Percentiles rank a stretch among this genome's conserved stretches.
Evolutionary conservation across 352 stramenopile species (phyloP).

Genomic region (Phytophthora sp.): DNA sequence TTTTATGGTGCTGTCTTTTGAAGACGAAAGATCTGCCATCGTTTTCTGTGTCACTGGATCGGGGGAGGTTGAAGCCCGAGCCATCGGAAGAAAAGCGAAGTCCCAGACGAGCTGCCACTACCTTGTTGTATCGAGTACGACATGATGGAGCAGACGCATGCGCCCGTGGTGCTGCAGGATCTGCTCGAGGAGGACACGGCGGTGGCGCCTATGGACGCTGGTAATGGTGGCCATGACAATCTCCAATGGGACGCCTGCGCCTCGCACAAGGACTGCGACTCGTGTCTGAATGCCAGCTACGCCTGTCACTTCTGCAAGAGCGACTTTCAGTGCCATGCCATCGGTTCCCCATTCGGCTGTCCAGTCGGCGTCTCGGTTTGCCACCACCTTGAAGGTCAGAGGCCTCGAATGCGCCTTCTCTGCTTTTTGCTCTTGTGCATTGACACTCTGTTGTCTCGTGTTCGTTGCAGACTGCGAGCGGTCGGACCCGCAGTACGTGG

Average conservation of each 20-base stretch:
- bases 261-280: conserved; percentile 73
- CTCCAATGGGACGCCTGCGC: conserved; percentile 50
- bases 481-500: conserved; percentile 72
- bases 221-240: background rate
- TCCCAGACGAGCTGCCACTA: too few species aligned
- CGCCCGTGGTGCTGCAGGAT: too few species aligned
- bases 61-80: conserved; percentile 29
- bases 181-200: too few species aligned
- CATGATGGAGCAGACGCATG: conserved; percentile 13
- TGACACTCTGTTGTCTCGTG: background rate
- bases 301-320: conserved; percentile 85
- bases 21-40: background rate
- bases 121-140: too few species aligned
- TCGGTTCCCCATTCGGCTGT: conserved; percentile 72
- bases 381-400: conserved; percentile 76
- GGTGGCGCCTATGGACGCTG: background rate
- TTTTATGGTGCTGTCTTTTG: background rate
- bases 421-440: too few species aligned
- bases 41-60: conserved; percentile 17
- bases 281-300: conserved; percentile 75
- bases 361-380: conserved; percentile 76
- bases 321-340: conserved; percentile 86
- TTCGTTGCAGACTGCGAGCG: conserved; percentile 72
- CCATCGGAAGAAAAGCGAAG: conserved; percentile 23
- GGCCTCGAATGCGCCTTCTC: too few species aligned